Percentiles rank a stretch among this genome's conserved stretches.
phyloP scores from a whole-genome alignment of 2,329 filamentous ascomycete genomes.

The Diplodia mutila region DNA sequence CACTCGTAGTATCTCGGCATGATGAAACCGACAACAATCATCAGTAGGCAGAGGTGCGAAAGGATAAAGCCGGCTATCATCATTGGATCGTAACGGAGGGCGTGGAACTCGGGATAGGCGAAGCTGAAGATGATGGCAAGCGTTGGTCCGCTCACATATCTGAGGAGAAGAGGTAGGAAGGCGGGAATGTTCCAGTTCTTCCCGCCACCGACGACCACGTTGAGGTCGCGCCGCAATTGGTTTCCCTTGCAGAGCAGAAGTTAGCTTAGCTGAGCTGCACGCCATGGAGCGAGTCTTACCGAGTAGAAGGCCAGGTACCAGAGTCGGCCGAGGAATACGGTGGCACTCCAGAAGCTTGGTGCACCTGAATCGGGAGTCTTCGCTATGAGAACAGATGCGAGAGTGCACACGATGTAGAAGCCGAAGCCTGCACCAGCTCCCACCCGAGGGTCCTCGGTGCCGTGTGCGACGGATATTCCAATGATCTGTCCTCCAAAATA shows the following conservation, averaged over 20 bases:
- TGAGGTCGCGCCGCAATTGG: slow-evolving; percentile 60
- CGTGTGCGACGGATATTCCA: slow-evolving; percentile 57
- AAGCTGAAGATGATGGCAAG: slow-evolving; percentile 42
- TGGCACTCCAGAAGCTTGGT: slow-evolving; percentile 49
- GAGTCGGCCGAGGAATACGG: slow-evolving; percentile 45
- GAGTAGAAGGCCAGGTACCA: slow-evolving; percentile 63
- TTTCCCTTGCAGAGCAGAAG: slow-evolving; percentile 49
- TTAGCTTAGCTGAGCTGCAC: not conserved
- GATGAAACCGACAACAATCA: slow-evolving; percentile 55
- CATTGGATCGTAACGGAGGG: slow-evolving; percentile 39
- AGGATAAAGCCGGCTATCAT: slow-evolving; percentile 42
- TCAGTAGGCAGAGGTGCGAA: slow-evolving; percentile 47
- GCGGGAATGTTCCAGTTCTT: slow-evolving; percentile 61
- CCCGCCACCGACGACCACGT: slow-evolving; percentile 57
- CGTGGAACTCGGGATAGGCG: slow-evolving; percentile 40
- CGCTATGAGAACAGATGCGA: slow-evolving; percentile 48
- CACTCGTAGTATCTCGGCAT: slow-evolving; percentile 59
- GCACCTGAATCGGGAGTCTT: slow-evolving; percentile 49
- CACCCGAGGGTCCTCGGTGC: slow-evolving; percentile 44
- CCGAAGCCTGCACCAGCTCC: slow-evolving; percentile 59
- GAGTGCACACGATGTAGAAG: slow-evolving; percentile 51
- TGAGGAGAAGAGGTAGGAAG: slow-evolving; percentile 55
- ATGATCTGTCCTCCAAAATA: slow-evolving; percentile 59
- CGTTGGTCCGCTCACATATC: slow-evolving; percentile 40
- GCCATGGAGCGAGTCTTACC: slow-evolving; percentile 43